Percentiles rank a stretch among this genome's conserved stretches.
phyloP scores from a whole-genome alignment of 73 alveolate species.

The Durusdinium trenchii region DNA sequence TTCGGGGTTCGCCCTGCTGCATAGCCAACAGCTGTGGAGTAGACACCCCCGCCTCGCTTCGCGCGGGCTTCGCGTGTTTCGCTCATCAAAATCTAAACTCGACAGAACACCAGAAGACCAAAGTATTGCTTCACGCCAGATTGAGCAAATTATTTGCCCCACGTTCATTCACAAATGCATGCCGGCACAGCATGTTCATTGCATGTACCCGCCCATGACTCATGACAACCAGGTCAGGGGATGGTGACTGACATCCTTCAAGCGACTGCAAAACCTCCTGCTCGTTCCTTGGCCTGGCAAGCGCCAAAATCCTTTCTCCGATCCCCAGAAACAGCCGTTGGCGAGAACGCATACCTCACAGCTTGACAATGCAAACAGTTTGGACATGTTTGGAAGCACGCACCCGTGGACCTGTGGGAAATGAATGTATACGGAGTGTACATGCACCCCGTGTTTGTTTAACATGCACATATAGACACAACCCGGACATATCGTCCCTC shows the following conservation, averaged over 20 bases:
- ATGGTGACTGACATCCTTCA: too few relatives aligned
- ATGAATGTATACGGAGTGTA: not conserved
- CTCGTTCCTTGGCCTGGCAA: constrained; percentile 24
- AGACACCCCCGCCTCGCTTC: constrained; percentile 91
- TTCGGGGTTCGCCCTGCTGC: constrained; percentile 97
- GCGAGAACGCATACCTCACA: constrained; percentile 71
- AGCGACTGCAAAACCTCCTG: not conserved
- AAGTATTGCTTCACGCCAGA: too few relatives aligned
- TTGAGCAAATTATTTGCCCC: too few relatives aligned
- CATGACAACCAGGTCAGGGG: not conserved
- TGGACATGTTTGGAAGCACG: not conserved
- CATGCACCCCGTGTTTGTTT: not conserved
- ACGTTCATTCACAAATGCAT: too few relatives aligned
- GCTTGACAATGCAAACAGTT: not conserved
- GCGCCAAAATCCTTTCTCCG: constrained; percentile 93
- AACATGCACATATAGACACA: not conserved
- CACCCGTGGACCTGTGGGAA: not conserved
- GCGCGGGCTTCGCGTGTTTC: too few relatives aligned
- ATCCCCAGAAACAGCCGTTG: constrained; percentile 95
- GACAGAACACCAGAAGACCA: too few relatives aligned
- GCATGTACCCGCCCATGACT: not conserved
- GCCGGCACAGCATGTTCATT: too few relatives aligned
- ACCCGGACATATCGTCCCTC: not conserved
- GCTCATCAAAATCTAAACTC: too few relatives aligned
- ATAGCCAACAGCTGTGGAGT: constrained; percentile 96